Evolutionary conservation across 148 eudicot genomes (phyloP).

Genomic region (Chenopodium album): DNA sequence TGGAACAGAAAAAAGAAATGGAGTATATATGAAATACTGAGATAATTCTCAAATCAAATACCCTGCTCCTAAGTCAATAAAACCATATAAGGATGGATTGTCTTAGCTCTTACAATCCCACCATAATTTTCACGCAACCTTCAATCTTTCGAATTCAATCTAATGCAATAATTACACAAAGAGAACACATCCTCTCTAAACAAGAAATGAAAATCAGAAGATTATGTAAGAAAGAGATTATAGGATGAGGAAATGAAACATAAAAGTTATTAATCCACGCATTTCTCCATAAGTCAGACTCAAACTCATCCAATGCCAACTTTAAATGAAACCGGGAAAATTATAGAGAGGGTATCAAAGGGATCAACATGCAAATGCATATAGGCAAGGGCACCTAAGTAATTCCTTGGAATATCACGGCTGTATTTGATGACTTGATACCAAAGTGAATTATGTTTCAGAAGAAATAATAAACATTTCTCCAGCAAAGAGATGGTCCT

Average conservation of each 20-base stretch:
- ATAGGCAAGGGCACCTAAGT: not conserved
- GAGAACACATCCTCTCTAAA: not conserved
- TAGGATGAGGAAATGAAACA: not conserved
- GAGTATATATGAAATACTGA: too few relatives aligned
- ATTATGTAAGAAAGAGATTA: not conserved
- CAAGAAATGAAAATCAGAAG: not conserved
- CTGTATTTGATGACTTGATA: not conserved
- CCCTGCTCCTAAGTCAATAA: too few relatives aligned
- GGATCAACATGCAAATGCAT: not conserved
- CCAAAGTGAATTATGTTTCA: not conserved
- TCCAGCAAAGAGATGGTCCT: not conserved
- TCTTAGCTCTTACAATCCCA: too few relatives aligned
- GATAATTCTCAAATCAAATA: too few relatives aligned
- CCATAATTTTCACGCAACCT: too few relatives aligned
- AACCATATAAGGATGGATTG: too few relatives aligned
- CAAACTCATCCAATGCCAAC: not conserved
- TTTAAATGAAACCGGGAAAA: not conserved
- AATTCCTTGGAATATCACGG: not conserved
- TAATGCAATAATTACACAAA: too few relatives aligned
- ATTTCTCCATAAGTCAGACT: not conserved
- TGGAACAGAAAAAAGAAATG: too few relatives aligned
- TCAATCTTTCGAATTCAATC: too few relatives aligned
- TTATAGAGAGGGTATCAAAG: not conserved
- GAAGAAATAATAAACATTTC: not conserved
- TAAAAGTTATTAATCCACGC: not conserved